Percentiles rank a stretch among this genome's conserved stretches.
These are phyloP conservation scores for Chaetomiaceae sp. DNA, from an alignment of 2,329 filamentous ascomycete genomes.

Conservation along the genomic window DNA sequence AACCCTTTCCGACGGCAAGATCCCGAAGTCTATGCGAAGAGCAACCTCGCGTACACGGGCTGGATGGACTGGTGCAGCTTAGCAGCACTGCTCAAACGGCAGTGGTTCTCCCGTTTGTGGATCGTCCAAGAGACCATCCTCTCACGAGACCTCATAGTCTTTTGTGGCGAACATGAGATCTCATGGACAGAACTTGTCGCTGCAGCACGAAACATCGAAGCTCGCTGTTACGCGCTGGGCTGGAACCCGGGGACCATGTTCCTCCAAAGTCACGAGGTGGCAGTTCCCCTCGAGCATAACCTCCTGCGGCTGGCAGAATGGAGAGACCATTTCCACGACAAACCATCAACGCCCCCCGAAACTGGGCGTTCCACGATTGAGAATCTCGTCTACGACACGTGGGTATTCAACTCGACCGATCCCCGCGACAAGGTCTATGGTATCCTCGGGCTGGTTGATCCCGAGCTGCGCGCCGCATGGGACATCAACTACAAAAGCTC, in stretches of 20 bases:
- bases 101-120: constrained; percentile 19
- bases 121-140: constrained; percentile 17
- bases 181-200: constrained; percentile 4
- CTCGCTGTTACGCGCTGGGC: constrained; percentile 10
- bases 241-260: constrained; percentile 15
- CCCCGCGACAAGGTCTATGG: constrained; percentile 19
- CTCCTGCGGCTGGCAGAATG: constrained; percentile 10
- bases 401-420: constrained; percentile 12
- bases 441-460: constrained; percentile 8
- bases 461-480: constrained; percentile 1
- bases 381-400: constrained; percentile 13
- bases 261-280: constrained; percentile 10
- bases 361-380: constrained; percentile 6
- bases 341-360: background rate
- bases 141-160: background rate
- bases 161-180: constrained; percentile 7
- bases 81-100: constrained; percentile 17
- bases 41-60: constrained; percentile 3
- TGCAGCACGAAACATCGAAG: constrained; percentile 14
- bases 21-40: background rate
- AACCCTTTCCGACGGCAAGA: constrained; percentile 11
- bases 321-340: constrained; percentile 8
- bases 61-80: constrained; percentile 18
- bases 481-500: constrained; percentile 12
- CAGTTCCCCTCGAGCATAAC: constrained; percentile 16